These are phyloP conservation scores for Senna siamea DNA, from an alignment of 306 rosid genomes.

Conservation along the genomic window DNA sequence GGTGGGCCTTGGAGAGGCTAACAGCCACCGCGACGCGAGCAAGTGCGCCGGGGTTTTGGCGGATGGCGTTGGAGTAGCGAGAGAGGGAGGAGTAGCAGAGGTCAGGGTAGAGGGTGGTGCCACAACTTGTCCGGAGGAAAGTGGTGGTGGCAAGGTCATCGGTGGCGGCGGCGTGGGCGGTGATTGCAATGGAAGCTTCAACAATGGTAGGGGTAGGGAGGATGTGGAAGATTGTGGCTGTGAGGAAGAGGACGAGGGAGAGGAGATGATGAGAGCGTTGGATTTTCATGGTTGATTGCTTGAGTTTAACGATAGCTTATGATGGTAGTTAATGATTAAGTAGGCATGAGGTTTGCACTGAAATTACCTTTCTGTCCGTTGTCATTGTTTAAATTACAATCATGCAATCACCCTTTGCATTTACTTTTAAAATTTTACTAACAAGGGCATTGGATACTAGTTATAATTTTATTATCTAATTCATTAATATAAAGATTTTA, in stretches of 20 bases:
- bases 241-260: neutral
- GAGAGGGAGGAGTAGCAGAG: conserved; percentile 72
- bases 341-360: too few species aligned
- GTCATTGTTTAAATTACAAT: too few species aligned
- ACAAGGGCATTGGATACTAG: too few species aligned
- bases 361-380: too few species aligned
- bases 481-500: too few species aligned
- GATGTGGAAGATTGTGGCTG: neutral
- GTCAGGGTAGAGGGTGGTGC: conserved; percentile 66
- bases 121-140: conserved; percentile 70
- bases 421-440: too few species aligned
- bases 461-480: too few species aligned
- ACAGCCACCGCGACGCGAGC: conserved; percentile 82
- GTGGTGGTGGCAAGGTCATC: conserved; percentile 3
- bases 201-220: neutral
- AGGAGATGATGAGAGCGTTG: neutral
- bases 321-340: too few species aligned
- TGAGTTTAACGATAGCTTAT: too few species aligned
- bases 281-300: neutral
- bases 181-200: neutral
- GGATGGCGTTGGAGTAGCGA: conserved; percentile 59
- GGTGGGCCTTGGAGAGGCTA: conserved; percentile 60
- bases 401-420: too few species aligned
- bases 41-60: conserved; percentile 52
- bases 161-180: neutral